A percentile compares a stretch with the other conserved stretches of the same genome.
phyloP scores from a whole-genome alignment of 495 filamentous ascomycete species.

The Penicillium manginii region DNA sequence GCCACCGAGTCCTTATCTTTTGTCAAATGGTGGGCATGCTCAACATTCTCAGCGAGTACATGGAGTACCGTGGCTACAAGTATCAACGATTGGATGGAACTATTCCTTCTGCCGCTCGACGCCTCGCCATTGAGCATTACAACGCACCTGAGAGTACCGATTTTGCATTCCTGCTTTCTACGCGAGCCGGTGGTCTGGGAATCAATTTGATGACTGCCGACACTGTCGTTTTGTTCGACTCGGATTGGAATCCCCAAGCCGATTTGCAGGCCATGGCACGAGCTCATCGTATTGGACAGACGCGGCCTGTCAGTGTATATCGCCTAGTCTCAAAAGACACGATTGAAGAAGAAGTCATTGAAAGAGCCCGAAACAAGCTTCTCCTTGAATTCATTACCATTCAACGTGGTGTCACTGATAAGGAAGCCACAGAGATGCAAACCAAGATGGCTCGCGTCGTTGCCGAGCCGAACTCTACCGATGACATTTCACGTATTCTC shows the following conservation, averaged over 20 bases:
- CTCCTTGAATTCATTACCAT: conserved; percentile 99
- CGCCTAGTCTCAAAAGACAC: conserved; percentile 96
- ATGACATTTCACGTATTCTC: conserved; percentile 90
- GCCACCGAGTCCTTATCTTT: conserved; percentile 95
- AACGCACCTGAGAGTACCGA: conserved; percentile 92
- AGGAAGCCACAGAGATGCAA: conserved; percentile 71
- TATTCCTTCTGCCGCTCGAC: conserved; percentile 80
- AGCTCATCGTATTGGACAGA: conserved; percentile 96
- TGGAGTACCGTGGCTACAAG: conserved; percentile 83
- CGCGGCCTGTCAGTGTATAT: conserved; percentile 92
- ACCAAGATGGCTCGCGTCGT: conserved; percentile 65
- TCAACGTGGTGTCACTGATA: conserved; percentile 92
- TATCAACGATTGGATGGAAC: conserved; percentile 96
- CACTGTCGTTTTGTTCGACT: conserved; percentile 97
- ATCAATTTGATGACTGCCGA: conserved; percentile 99
- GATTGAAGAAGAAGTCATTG: conserved; percentile 95
- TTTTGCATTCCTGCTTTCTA: conserved; percentile 95
- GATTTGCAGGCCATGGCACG: conserved; percentile 98
- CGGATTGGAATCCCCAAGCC: conserved; percentile 98
- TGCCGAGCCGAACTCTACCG: conserved; percentile 79
- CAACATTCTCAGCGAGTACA: conserved; percentile 91
- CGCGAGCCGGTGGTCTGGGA: conserved; percentile 90
- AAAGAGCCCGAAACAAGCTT: conserved; percentile 94
- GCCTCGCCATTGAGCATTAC: conserved; percentile 95
- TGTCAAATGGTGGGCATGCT: conserved; percentile 99